Percentiles rank a stretch among this genome's conserved stretches.
Conservation (phyloP, 192 early-diverging fungal genomes). For the Coemansia sp. region DNA sequence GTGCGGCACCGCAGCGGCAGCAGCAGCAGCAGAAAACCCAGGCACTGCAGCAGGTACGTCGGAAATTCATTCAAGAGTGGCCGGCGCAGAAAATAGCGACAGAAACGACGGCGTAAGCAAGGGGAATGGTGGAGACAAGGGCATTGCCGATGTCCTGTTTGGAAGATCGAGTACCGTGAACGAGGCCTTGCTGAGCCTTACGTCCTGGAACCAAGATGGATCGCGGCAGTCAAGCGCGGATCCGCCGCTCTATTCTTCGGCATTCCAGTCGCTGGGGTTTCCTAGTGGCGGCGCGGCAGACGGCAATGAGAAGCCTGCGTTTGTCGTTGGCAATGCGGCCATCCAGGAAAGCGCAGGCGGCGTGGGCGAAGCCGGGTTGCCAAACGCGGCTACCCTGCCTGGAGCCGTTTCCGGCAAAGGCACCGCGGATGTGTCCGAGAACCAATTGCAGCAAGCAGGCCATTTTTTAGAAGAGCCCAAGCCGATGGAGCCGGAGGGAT, state of each 20-base stretch:
- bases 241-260: slow-evolving; percentile 14
- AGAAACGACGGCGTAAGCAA: slow-evolving; percentile 1
- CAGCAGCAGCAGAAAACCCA: neutral
- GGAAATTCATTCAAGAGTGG: neutral
- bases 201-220: slow-evolving; percentile 21
- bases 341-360: neutral
- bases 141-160: neutral
- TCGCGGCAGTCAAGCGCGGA: slow-evolving; percentile 5
- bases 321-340: neutral
- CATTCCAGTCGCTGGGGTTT: slow-evolving; percentile 16
- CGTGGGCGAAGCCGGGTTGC: neutral
- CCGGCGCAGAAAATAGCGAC: neutral
- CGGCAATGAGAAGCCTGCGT: neutral
- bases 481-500: slow-evolving; percentile 22
- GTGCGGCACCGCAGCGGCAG: neutral
- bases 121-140: neutral
- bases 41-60: neutral
- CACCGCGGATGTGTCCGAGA: neutral
- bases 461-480: slow-evolving; percentile 39
- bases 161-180: slow-evolving; percentile 39
- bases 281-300: slow-evolving; percentile 1
- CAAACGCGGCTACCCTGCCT: neutral
- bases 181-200: slow-evolving; percentile 40
- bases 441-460: neutral
- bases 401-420: neutral